phyloP scores from a whole-genome alignment of 805 yeast species.

The Martiniozyma abietophila region DNA sequence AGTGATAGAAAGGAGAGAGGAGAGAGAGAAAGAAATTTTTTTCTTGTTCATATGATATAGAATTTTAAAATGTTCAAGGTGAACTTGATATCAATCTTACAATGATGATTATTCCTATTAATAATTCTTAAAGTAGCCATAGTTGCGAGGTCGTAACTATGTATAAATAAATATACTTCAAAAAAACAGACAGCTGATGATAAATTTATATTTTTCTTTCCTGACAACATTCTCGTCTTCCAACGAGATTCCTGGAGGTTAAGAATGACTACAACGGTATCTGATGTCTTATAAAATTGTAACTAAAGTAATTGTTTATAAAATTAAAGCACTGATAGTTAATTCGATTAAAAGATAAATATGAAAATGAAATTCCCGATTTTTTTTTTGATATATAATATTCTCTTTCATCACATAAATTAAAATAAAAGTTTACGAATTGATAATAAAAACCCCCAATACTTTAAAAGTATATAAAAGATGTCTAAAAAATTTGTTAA shows the following conservation, averaged over 20 bases:
- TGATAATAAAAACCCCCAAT: no score
- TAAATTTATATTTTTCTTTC: slow-evolving; percentile 10
- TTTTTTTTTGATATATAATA: no score
- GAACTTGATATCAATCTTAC: background rate
- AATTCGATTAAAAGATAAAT: no score
- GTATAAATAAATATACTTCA: background rate
- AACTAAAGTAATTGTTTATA: no score
- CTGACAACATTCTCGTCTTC: slow-evolving; percentile 18
- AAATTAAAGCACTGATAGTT: no score
- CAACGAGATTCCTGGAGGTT: slow-evolving; percentile 17
- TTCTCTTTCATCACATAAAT: no score
- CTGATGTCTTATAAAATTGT: slow-evolving; percentile 16
- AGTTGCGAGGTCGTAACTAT: background rate
- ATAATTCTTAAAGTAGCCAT: background rate
- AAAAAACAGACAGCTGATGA: slow-evolving; percentile 11
- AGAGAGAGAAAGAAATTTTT: no score
- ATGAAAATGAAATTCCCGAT: no score
- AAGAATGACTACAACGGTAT: slow-evolving; percentile 31
- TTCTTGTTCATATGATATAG: background rate
- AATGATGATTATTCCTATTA: background rate
- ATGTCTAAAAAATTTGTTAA: no score
- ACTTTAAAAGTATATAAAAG: no score
- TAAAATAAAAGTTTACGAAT: no score
- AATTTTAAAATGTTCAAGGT: background rate
- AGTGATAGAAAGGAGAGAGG: no score